These are phyloP conservation scores for Pichia terricola DNA, from an alignment of 1,139 yeast genomes.

Conservation along the genomic window DNA sequence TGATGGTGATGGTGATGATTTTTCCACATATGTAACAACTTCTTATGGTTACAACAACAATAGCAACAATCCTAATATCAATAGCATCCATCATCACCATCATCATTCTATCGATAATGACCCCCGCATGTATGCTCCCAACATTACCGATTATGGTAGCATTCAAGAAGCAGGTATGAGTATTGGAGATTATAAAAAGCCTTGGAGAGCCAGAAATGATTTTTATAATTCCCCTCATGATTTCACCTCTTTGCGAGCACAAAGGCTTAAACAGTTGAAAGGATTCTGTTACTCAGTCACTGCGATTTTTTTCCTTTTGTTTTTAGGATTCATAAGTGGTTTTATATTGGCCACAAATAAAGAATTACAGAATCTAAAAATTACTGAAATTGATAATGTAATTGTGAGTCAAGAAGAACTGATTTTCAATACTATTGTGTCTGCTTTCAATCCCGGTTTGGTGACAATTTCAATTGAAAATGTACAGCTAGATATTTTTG, in stretches of 20 bases:
- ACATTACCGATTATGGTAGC: conserved; percentile 12
- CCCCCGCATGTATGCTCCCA: neutral
- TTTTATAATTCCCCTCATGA: conserved; percentile 55
- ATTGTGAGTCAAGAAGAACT: conserved; percentile 80
- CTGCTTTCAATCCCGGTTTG: conserved; percentile 84
- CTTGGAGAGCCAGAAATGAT: conserved; percentile 17
- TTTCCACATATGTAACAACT: too few relatives aligned
- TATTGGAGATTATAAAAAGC: conserved; percentile 20
- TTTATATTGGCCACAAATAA: conserved; percentile 81
- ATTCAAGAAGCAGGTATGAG: neutral
- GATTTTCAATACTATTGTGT: conserved; percentile 66
- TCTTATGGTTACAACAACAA: neutral
- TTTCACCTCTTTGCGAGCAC: conserved; percentile 28
- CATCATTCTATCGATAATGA: neutral
- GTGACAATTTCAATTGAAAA: conserved; percentile 54
- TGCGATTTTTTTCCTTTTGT: conserved; percentile 44
- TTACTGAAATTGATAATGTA: conserved; percentile 55
- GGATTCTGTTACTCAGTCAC: conserved; percentile 49
- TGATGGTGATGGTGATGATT: too few relatives aligned
- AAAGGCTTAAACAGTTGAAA: conserved; percentile 32
- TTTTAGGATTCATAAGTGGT: conserved; percentile 72
- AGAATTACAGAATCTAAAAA: conserved; percentile 60
- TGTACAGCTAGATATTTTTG: conserved; percentile 80
- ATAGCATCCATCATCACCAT: neutral
- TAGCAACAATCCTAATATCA: neutral